Percentiles rank a stretch among this genome's conserved stretches.
These are phyloP conservation scores for Fusarium irregulare DNA, from an alignment of 2,329 filamentous ascomycete genomes.

Conservation along the genomic window DNA sequence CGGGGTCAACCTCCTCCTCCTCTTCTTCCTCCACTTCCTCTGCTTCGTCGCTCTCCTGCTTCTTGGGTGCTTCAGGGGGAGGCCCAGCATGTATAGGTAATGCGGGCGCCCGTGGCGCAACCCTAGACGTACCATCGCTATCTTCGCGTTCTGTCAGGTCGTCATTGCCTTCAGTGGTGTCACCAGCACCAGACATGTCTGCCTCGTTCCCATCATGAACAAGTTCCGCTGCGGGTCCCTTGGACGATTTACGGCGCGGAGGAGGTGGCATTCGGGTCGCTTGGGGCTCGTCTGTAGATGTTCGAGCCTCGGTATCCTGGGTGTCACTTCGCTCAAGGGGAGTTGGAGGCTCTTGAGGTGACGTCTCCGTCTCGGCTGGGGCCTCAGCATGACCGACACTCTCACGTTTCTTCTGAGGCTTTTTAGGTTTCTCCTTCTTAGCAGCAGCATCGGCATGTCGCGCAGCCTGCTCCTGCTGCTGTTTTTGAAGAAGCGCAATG, in stretches of 20 bases:
- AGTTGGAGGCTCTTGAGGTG: conserved; percentile 43
- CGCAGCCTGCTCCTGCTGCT: conserved; percentile 89
- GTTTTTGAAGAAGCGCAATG: conserved; percentile 92
- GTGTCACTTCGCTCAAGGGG: conserved; percentile 60
- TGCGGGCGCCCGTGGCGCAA: conserved; percentile 53
- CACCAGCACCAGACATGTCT: conserved; percentile 72
- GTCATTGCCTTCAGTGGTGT: conserved; percentile 71
- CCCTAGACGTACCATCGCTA: conserved; percentile 68
- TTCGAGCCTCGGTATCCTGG: conserved; percentile 60
- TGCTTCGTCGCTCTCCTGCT: conserved; percentile 70
- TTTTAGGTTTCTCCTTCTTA: conserved; percentile 91
- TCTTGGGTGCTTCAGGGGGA: conserved; percentile 30
- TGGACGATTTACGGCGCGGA: conserved; percentile 65
- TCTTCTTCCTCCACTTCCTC: conserved; percentile 77
- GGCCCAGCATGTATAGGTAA: conserved; percentile 46
- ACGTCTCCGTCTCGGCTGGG: conserved; percentile 47
- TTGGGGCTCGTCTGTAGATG: conserved; percentile 61
- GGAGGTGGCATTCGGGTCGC: conserved; percentile 54
- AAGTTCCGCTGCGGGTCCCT: conserved; percentile 55
- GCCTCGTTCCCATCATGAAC: conserved; percentile 72
- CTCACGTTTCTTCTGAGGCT: conserved; percentile 75
- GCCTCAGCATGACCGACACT: conserved; percentile 50
- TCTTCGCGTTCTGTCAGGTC: conserved; percentile 79
- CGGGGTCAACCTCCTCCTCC: conserved; percentile 88
- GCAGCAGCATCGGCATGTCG: conserved; percentile 80